Conservation (phyloP, 345 rosid species). For the Citropsis articulata region DNA sequence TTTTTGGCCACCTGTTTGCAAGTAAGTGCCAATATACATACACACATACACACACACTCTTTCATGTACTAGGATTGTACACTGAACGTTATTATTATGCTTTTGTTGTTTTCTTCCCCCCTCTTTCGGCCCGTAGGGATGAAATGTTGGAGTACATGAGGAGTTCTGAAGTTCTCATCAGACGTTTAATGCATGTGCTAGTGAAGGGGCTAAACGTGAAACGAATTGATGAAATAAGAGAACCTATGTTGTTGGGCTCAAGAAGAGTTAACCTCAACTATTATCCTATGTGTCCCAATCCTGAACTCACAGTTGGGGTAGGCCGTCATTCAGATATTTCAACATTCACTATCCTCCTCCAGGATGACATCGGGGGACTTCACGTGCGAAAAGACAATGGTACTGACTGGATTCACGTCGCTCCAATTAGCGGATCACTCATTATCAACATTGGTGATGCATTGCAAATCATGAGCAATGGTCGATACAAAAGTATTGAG, state of each 20-base stretch:
- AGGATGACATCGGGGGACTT: conserved; percentile 46
- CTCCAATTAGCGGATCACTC: conserved; percentile 19
- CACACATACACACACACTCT: no score
- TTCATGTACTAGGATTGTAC: neutral
- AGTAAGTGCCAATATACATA: neutral
- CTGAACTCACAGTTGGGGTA: conserved; percentile 44
- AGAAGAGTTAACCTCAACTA: conserved; percentile 32
- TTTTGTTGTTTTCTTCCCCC: no score
- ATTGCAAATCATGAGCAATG: conserved; percentile 29
- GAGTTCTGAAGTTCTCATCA: conserved; percentile 34
- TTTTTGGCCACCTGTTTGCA: conserved; percentile 44
- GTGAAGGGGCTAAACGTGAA: conserved; percentile 38
- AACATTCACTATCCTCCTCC: conserved; percentile 42
- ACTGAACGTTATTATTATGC: neutral
- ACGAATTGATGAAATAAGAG: conserved; percentile 24
- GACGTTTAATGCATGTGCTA: conserved; percentile 30
- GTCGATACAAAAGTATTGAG: conserved; percentile 24
- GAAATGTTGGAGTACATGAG: conserved; percentile 41
- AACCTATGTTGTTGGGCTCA: no score
- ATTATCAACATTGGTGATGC: conserved; percentile 30
- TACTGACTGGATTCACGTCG: conserved; percentile 20
- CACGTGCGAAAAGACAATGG: conserved; percentile 33
- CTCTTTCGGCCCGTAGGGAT: conserved; percentile 16
- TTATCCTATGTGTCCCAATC: conserved; percentile 43
- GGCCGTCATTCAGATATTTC: conserved; percentile 42